These are phyloP conservation scores for Colletotrichum acutatum DNA, from an alignment of 2,329 filamentous ascomycete species.

Conservation along the genomic window DNA sequence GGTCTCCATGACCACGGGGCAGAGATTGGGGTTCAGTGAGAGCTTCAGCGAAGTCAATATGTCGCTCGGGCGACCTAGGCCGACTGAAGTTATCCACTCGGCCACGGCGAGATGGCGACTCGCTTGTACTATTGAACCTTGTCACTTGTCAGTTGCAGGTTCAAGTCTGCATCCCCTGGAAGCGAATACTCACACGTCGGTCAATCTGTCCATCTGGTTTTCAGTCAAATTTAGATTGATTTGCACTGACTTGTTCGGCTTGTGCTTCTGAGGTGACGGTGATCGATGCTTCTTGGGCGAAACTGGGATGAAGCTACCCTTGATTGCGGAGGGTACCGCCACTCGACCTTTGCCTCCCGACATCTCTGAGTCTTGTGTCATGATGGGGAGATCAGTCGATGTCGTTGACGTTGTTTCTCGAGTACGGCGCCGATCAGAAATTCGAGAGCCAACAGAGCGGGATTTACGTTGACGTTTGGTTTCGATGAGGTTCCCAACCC, in stretches of 20 bases:
- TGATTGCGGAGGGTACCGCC: constrained; percentile 41
- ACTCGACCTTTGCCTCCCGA: constrained; percentile 22
- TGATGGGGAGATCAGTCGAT: constrained; percentile 14
- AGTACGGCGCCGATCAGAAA: background rate
- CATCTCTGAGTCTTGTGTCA: constrained; percentile 12
- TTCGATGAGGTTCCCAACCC: background rate
- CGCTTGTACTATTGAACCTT: constrained; percentile 48
- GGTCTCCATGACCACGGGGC: background rate
- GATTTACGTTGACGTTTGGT: background rate
- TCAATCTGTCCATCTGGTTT: constrained; percentile 59
- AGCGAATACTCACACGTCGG: constrained; percentile 52
- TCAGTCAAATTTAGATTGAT: constrained; percentile 62
- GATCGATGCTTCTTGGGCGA: constrained; percentile 47
- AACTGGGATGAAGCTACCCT: constrained; percentile 51
- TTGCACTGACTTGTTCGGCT: constrained; percentile 52
- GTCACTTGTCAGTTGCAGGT: constrained; percentile 24
- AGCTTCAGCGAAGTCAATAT: constrained; percentile 19
- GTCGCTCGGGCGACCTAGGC: constrained; percentile 38
- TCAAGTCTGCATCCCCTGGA: background rate
- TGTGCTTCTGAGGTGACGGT: constrained; percentile 48
- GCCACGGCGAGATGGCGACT: constrained; percentile 40
- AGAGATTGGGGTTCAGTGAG: background rate
- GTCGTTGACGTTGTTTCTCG: constrained; percentile 5
- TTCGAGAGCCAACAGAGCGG: background rate
- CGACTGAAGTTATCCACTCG: constrained; percentile 36